Base-by-base conservation (phyloP, 176 grass and related monocot genomes). In the Raddia guianensis region DNA sequence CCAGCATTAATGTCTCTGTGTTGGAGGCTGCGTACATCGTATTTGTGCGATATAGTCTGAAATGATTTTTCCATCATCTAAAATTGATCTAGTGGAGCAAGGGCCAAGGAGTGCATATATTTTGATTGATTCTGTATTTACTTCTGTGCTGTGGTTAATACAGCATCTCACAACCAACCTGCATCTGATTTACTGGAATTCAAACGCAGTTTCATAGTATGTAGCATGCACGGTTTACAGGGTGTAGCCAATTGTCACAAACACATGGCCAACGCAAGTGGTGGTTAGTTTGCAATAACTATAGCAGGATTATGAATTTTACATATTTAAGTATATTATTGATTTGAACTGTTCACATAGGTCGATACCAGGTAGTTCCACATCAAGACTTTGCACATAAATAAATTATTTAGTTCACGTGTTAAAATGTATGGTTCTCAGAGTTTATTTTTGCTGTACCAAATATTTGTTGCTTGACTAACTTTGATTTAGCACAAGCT, bases 211-310 rank as follows among this genome's bases (percentile, higher is more conserved):
- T 15, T 13, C 67, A 81, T 40, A n/a, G n/a, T n/a, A 61, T 54
- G 15, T 43, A 5, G 12, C 12, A 44, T 63, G 60, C 79, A 51
- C 72, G 9, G 79, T 9, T 62, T 80, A 32, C 52, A 21, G 76
- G 8, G 10, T 54, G 16, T 50, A 68, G 52, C 40, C 67, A 72
- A 51, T 18, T 72, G 79, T 16, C 45, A 52, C 1, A 12, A 40
- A 50, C 49, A 73, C 80, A 42, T 63, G 69, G 68, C 48, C 57
- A 51, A 12, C 57, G 63, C 80, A 40, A 40, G 37, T 40, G 4
- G 12, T 73, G 46, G 33, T 63, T 73, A 47, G 49, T 52, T 82
- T 13, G 9, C 46, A 60, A 81, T 61, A 60, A 40, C 1, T n/a
- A 68, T 7, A 40, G 15, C 27, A 33, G 13, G 52, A 62, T 58